Evolutionary conservation across 805 yeast genomes (phyloP).

Genomic region (Candida xiaguanensis): DNA sequence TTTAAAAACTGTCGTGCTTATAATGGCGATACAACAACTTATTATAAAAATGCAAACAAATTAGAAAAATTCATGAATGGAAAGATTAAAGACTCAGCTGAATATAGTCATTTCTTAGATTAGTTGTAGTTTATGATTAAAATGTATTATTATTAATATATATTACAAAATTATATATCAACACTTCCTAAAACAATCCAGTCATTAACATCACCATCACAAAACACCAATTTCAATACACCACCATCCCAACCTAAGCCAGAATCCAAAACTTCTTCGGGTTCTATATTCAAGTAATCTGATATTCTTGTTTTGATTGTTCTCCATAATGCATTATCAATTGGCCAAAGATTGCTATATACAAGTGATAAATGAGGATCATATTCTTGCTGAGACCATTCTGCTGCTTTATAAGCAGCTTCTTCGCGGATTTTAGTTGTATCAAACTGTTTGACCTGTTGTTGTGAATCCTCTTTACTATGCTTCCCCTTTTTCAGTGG

Average conservation of each 20-base stretch:
- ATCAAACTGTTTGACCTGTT: conserved; percentile 22
- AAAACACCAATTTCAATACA: conserved; percentile 60
- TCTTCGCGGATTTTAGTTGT: conserved; percentile 20
- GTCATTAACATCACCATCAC: conserved; percentile 67
- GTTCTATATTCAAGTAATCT: conserved; percentile 55
- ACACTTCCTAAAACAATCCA: conserved; percentile 65
- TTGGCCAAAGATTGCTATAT: conserved; percentile 61
- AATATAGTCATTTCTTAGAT: conserved; percentile 79
- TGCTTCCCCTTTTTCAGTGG: conserved; percentile 17
- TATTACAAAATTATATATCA: conserved; percentile 29
- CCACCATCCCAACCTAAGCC: conserved; percentile 65
- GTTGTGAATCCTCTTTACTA: conserved; percentile 3
- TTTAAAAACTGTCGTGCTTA: conserved; percentile 90
- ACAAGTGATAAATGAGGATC: conserved; percentile 73
- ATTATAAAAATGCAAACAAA: conserved; percentile 90
- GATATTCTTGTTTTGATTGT: conserved; percentile 62
- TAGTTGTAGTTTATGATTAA: conserved; percentile 3
- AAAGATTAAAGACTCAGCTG: conserved; percentile 87
- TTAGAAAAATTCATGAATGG: conserved; percentile 83
- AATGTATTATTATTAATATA: conserved; percentile 3
- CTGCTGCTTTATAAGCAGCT: conserved; percentile 46
- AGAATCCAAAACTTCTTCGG: conserved; percentile 28
- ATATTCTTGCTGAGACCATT: conserved; percentile 55
- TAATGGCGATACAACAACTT: conserved; percentile 92
- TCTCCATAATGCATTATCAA: conserved; percentile 61